Evolutionary conservation across 257 asterid species (phyloP).

Genomic region (Penstemon newberryi): DNA sequence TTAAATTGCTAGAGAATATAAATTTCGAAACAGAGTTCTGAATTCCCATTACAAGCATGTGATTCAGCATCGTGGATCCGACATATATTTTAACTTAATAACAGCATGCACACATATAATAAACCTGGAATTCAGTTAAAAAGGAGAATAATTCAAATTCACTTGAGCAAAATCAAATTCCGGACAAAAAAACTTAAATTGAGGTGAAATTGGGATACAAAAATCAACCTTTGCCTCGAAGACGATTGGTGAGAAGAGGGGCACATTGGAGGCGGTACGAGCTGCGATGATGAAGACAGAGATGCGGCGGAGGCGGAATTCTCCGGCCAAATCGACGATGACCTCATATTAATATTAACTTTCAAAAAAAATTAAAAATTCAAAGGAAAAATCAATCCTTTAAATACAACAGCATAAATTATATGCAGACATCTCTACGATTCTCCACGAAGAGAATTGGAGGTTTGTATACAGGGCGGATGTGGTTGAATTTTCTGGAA

Average conservation of each 20-base stretch:
- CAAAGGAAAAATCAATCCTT: background rate
- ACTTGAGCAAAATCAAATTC: constrained; percentile 24
- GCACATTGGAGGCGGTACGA: constrained; percentile 34
- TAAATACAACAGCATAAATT: too few species aligned
- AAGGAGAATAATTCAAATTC: background rate
- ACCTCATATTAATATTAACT: background rate
- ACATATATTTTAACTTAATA: constrained; percentile 21
- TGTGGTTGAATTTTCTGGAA: background rate
- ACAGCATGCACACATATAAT: constrained; percentile 15
- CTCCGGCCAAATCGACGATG: background rate
- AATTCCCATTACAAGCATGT: constrained; percentile 28
- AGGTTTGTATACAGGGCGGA: background rate
- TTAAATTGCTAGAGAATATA: background rate
- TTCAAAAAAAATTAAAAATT: background rate
- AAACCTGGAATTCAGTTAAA: constrained; percentile 24
- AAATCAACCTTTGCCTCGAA: constrained; percentile 51
- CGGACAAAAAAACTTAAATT: constrained; percentile 41
- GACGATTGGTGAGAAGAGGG: constrained; percentile 32
- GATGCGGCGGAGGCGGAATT: constrained; percentile 21
- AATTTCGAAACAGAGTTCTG: constrained; percentile 25
- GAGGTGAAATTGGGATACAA: constrained; percentile 29
- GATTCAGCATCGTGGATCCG: constrained; percentile 26
- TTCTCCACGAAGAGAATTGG: too few species aligned
- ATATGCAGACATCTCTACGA: background rate
- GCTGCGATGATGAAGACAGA: constrained; percentile 44